phyloP scores from a whole-genome alignment of 1,284 basidiomycete genomes.

The Quambalaria eucalypti region DNA sequence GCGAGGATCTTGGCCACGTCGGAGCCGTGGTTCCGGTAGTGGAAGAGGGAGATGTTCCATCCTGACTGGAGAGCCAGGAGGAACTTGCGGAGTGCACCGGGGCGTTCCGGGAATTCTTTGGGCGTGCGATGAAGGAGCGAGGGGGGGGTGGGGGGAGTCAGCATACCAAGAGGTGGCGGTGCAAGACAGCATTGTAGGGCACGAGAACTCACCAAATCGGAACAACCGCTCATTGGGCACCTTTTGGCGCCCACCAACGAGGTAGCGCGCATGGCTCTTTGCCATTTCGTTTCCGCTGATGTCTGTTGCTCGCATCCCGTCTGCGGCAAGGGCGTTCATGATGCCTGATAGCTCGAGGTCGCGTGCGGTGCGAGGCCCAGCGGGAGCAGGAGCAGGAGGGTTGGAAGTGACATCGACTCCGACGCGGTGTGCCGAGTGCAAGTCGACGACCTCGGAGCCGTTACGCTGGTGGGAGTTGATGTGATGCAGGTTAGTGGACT shows the following conservation, averaged over 20 bases:
- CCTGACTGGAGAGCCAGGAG: constrained; percentile 59
- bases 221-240: constrained; percentile 83
- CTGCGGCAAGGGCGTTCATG: constrained; percentile 54
- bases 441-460: neutral
- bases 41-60: constrained; percentile 95
- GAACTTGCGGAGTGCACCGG: constrained; percentile 82
- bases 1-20: constrained; percentile 56
- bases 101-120: constrained; percentile 96
- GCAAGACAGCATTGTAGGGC: neutral
- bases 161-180: neutral
- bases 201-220: no score
- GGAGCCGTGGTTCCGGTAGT: constrained; percentile 86
- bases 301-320: constrained; percentile 72
- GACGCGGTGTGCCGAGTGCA: neutral
- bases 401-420: neutral
- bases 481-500: neutral
- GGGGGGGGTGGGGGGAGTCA: neutral
- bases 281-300: constrained; percentile 91
- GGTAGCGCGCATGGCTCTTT: constrained; percentile 86
- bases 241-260: constrained; percentile 60
- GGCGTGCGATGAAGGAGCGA: constrained; percentile 43
- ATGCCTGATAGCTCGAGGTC: constrained; percentile 23
- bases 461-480: neutral
- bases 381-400: neutral
- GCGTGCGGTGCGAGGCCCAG: neutral